phyloP scores from a whole-genome alignment of 2,329 filamentous ascomycete genomes.

The Scopulariopsis brevicaulis region DNA sequence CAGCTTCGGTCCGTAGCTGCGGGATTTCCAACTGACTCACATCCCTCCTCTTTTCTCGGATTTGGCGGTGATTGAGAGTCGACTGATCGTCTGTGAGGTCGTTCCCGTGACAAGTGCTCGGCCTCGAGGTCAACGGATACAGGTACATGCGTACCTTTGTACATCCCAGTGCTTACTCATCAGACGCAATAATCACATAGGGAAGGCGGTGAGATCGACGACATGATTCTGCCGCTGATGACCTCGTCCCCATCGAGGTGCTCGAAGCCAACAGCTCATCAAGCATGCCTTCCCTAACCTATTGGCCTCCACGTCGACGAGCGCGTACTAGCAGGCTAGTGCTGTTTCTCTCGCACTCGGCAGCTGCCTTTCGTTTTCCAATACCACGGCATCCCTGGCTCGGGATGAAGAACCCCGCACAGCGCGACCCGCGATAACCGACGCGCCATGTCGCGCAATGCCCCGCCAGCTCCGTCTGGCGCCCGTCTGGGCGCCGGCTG shows the following conservation, averaged over 20 bases:
- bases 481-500: constrained; percentile 24
- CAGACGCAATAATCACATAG: background rate
- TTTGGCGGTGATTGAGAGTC: too few species aligned
- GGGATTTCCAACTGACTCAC: too few species aligned
- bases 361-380: background rate
- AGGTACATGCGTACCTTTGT: background rate
- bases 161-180: background rate
- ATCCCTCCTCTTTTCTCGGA: too few species aligned
- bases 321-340: background rate
- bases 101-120: too few species aligned
- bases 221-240: background rate
- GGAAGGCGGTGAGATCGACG: background rate
- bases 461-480: constrained; percentile 23
- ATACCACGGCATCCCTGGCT: background rate
- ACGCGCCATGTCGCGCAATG: constrained; percentile 27
- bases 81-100: too few species aligned
- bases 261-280: background rate
- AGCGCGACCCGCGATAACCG: constrained; percentile 5
- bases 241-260: background rate
- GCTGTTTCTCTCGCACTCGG: background rate
- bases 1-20: background rate
- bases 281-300: background rate
- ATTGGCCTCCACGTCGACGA: background rate
- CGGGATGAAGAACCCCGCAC: constrained; percentile 3
- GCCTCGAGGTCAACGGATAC: too few species aligned